Evolutionary conservation across 768 basidiomycete species (phyloP).

Genomic region (Mrakia blollopis): DNA sequence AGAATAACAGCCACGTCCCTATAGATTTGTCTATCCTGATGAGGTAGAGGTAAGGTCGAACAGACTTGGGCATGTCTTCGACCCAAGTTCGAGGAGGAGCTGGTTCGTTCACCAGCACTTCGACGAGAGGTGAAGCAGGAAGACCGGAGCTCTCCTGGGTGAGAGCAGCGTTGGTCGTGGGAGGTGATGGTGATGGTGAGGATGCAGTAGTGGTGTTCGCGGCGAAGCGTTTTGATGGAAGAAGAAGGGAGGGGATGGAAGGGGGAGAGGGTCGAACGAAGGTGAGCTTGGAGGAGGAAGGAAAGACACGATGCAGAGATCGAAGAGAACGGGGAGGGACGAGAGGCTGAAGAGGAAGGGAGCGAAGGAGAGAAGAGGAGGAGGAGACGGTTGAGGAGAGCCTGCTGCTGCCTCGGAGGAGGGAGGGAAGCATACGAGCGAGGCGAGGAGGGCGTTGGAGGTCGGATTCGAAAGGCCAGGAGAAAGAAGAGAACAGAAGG

Average conservation of each 20-base stretch:
- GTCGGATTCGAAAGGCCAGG: not conserved
- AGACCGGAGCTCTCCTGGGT: not conserved
- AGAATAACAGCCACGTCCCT: conserved; percentile 82
- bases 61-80: conserved; percentile 15
- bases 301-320: not conserved
- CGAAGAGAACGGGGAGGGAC: not conserved
- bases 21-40: conserved; percentile 94
- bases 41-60: conserved; percentile 70
- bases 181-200: not conserved
- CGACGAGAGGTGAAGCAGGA: not conserved
- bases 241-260: not conserved
- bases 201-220: not conserved
- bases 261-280: not conserved
- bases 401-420: conserved; percentile 6
- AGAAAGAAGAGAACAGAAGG: not conserved
- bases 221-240: not conserved
- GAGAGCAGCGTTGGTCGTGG: not conserved
- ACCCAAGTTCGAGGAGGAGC: conserved; percentile 30
- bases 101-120: conserved; percentile 22
- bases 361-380: not conserved
- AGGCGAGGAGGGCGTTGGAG: not conserved
- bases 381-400: not conserved
- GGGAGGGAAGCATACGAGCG: not conserved
- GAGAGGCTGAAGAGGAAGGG: not conserved
- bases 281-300: not conserved